A percentile compares a stretch with the other conserved stretches of the same genome.
These are phyloP conservation scores for Aspergillus kassunensis DNA, from an alignment of 495 filamentous ascomycete genomes.

Conservation along the genomic window DNA sequence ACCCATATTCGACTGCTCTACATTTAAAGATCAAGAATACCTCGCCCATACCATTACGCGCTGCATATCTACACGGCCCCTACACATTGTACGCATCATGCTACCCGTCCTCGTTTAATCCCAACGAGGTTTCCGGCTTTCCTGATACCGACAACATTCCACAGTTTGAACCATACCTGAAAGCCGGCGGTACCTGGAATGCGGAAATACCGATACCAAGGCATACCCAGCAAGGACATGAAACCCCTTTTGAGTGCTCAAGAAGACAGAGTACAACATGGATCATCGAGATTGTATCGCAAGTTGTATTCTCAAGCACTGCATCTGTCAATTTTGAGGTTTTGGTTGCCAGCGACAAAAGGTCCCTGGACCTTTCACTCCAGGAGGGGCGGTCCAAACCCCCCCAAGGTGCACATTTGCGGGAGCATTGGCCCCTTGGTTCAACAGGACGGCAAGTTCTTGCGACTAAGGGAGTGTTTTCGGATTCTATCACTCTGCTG, in stretches of 20 bases:
- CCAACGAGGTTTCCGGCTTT: constrained; percentile 65
- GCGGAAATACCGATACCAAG: constrained; percentile 73
- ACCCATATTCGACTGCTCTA: constrained; percentile 73
- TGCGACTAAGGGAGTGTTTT: constrained; percentile 72
- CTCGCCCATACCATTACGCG: constrained; percentile 83
- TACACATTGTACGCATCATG: constrained; percentile 86
- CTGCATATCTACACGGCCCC: constrained; percentile 92
- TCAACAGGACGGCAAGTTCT: constrained; percentile 41
- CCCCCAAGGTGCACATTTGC: constrained; percentile 61
- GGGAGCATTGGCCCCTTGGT: constrained; percentile 60
- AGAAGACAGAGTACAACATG: constrained; percentile 63
- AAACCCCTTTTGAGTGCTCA: constrained; percentile 2
- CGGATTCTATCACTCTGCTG: constrained; percentile 66
- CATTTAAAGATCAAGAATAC: constrained; percentile 87
- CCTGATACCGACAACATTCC: constrained; percentile 62
- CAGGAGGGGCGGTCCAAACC: constrained; percentile 37
- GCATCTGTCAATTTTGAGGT: constrained; percentile 91
- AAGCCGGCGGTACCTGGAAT: constrained; percentile 83
- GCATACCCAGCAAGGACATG: constrained; percentile 22
- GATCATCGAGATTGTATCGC: constrained; percentile 87
- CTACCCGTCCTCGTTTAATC: constrained; percentile 74
- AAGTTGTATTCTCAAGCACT: constrained; percentile 84
- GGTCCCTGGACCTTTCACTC: constrained; percentile 65
- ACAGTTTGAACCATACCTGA: constrained; percentile 92
- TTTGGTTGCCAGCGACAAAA: constrained; percentile 78